A percentile compares a stretch with the other conserved stretches of the same genome.
Conservation (phyloP, 1,284 basidiomycete species). For the Cutaneotrichosporon sp. region DNA sequence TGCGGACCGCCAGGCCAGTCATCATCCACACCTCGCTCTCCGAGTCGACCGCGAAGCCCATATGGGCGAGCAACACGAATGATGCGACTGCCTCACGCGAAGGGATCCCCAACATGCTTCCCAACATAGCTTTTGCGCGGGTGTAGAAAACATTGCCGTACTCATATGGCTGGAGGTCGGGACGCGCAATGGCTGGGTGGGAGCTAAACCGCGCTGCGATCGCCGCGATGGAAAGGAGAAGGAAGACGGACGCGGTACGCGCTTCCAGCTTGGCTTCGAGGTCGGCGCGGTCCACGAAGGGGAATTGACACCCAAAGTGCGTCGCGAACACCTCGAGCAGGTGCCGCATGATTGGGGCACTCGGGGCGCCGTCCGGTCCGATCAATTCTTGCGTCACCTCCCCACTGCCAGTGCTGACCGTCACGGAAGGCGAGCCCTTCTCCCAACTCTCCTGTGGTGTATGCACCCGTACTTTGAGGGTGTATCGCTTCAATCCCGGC, state of each 20-base stretch:
- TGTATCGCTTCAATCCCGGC: constrained; percentile 37
- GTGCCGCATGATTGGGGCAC: constrained; percentile 29
- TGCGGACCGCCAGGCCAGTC: constrained; percentile 36
- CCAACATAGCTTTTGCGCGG: constrained; percentile 33
- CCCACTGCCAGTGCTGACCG: neutral
- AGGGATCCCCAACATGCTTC: constrained; percentile 36
- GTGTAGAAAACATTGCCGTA: constrained; percentile 38
- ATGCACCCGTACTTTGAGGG: constrained; percentile 36
- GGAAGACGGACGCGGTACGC: constrained; percentile 30
- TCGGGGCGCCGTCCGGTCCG: constrained; percentile 25
- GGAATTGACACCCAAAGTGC: constrained; percentile 39
- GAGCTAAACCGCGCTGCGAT: constrained; percentile 38
- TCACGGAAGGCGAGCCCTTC: constrained; percentile 12
- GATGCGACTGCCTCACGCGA: constrained; percentile 35
- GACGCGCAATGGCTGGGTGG: constrained; percentile 35
- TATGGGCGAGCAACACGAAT: constrained; percentile 32
- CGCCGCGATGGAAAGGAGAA: constrained; percentile 33
- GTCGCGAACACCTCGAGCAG: constrained; percentile 34
- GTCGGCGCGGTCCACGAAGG: constrained; percentile 23
- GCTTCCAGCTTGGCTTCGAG: constrained; percentile 26
- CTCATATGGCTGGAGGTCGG: constrained; percentile 32
- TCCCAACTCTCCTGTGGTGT: constrained; percentile 18
- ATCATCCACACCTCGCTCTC: constrained; percentile 43
- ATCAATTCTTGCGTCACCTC: constrained; percentile 23
- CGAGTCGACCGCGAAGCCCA: constrained; percentile 36